Conservation (phyloP, 106 monocot genomes). For the Allium fistulosum region DNA sequence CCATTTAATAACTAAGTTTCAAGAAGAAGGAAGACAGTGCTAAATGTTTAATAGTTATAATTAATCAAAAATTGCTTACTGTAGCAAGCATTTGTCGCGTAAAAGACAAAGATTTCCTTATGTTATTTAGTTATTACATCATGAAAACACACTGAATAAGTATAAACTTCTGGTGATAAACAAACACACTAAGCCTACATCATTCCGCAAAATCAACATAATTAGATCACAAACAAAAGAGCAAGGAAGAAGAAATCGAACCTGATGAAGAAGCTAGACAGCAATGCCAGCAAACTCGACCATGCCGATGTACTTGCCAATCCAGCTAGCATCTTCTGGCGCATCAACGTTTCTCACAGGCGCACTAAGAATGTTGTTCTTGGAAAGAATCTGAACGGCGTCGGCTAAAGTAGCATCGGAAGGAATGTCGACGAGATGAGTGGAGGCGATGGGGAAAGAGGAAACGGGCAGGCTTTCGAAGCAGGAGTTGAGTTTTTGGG, state of each 20-base stretch:
- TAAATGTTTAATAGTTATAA: no score
- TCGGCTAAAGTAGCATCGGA: constrained; percentile 65
- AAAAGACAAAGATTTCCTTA: no score
- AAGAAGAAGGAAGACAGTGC: no score
- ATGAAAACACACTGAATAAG: no score
- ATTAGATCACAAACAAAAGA: no score
- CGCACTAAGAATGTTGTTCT: constrained; percentile 51
- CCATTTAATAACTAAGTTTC: no score
- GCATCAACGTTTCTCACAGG: constrained; percentile 66
- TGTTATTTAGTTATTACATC: no score
- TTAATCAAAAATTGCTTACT: no score
- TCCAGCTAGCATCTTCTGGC: constrained; percentile 70
- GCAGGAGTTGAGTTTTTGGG: constrained; percentile 88
- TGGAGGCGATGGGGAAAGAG: constrained; percentile 43
- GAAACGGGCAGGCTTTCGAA: constrained; percentile 60
- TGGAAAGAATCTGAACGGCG: constrained; percentile 58
- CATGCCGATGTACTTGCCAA: constrained; percentile 74
- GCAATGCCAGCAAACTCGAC: constrained; percentile 87
- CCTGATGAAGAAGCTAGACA: constrained; percentile 90
- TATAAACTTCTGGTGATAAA: no score
- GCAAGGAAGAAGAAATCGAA: constrained; percentile 2
- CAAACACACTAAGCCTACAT: no score
- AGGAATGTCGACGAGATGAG: constrained; percentile 48
- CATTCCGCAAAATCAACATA: no score
- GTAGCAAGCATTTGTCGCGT: no score